A percentile compares a stretch with the other conserved stretches of the same genome.
These are phyloP conservation scores for Sordariomycetes sp. DNA, from an alignment of 2,329 filamentous ascomycete species.

Conservation along the genomic window DNA sequence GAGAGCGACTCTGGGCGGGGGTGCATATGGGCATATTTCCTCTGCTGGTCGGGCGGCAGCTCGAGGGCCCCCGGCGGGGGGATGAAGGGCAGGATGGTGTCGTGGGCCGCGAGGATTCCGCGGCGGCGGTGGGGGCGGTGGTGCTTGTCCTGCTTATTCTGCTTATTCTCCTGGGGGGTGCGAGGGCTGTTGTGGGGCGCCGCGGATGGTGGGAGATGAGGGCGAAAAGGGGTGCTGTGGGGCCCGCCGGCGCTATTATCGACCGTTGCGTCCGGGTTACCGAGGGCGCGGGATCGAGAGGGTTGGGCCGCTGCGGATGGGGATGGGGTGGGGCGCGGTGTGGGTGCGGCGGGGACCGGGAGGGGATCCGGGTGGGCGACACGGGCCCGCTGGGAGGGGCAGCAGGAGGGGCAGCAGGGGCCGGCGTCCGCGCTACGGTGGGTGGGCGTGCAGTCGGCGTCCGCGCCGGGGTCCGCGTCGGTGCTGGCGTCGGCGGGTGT, in stretches of 20 bases:
- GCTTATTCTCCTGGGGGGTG: background rate
- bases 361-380: background rate
- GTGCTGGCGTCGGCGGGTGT: background rate
- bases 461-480: background rate
- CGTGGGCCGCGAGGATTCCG: background rate
- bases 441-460: background rate
- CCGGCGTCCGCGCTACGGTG: background rate
- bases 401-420: background rate
- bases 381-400: background rate
- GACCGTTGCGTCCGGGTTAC: background rate
- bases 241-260: background rate
- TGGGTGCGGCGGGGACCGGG: background rate
- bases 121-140: background rate
- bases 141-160: background rate
- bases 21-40: conserved; percentile 13
- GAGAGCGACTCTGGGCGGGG: conserved; percentile 31
- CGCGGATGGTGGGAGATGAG: background rate
- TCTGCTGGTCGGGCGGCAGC: background rate
- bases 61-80: background rate
- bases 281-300: background rate
- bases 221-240: background rate
- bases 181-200: no score
- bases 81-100: background rate
- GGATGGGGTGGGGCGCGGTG: conserved; percentile 7
- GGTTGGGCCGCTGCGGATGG: background rate